phyloP scores from a whole-genome alignment of 2,329 filamentous ascomycete genomes.

The Fusarium redolens region DNA sequence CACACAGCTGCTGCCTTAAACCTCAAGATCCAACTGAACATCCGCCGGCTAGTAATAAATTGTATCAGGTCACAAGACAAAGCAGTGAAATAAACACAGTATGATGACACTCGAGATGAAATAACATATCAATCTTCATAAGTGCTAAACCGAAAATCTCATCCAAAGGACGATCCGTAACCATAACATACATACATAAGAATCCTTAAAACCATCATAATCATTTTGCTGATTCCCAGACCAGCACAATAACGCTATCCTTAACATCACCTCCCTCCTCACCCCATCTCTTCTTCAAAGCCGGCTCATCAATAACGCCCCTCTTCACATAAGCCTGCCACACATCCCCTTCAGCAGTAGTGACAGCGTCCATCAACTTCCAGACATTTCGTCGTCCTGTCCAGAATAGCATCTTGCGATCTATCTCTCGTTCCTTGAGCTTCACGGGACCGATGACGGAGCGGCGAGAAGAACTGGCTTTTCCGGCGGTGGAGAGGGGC shows the following conservation, averaged over 20 bases:
- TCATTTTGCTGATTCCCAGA: conserved; percentile 42
- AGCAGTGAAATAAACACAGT: no score
- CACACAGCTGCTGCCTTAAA: no score
- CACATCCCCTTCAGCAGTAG: conserved; percentile 52
- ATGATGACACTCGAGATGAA: no score
- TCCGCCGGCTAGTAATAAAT: no score
- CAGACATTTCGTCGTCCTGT: conserved; percentile 54
- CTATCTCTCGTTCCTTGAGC: conserved; percentile 46
- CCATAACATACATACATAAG: conserved; percentile 28
- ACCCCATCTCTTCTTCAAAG: conserved; percentile 31
- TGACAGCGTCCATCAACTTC: conserved; percentile 54
- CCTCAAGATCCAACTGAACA: no score
- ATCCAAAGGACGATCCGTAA: conserved; percentile 9
- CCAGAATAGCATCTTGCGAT: conserved; percentile 51
- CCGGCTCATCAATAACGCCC: conserved; percentile 23
- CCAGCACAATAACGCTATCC: conserved; percentile 44
- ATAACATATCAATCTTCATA: neutral
- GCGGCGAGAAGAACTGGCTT: conserved; percentile 9
- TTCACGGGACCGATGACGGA: conserved; percentile 47
- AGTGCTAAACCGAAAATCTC: neutral
- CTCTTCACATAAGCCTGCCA: conserved; percentile 61
- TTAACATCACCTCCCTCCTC: conserved; percentile 11
- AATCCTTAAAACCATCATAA: conserved; percentile 27
- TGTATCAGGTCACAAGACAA: no score
- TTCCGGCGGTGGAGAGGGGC: conserved; percentile 16